These are phyloP conservation scores for Fomitopsis schrenkii DNA, from an alignment of 1,284 basidiomycete species.

Conservation along the genomic window DNA sequence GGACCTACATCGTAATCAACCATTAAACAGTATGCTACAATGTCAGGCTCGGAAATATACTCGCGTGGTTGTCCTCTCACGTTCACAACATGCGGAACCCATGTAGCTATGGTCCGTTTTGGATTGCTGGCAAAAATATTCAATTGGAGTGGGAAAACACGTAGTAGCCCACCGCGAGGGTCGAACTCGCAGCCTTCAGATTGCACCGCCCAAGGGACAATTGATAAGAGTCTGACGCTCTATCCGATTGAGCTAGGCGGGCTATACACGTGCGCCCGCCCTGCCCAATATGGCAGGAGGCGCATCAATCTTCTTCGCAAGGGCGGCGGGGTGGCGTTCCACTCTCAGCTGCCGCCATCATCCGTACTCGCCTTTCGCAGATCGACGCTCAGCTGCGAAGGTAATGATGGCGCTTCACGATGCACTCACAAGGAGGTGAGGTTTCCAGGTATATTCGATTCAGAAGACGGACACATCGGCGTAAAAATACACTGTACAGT, in stretches of 20 bases:
- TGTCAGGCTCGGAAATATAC: too few relatives aligned
- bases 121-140: not conserved
- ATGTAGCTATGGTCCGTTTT: too few relatives aligned
- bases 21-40: too few relatives aligned
- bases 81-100: not conserved
- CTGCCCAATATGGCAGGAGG: not conserved
- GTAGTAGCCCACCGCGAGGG: conserved; percentile 83
- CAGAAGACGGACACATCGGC: not conserved
- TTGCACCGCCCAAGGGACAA: not conserved
- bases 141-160: not conserved
- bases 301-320: not conserved
- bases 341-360: too few relatives aligned
- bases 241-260: conserved; percentile 85
- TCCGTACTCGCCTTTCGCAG: too few relatives aligned
- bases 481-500: not conserved
- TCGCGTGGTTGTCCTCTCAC: not conserved
- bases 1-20: too few relatives aligned
- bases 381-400: too few relatives aligned
- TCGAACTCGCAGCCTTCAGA: conserved; percentile 91
- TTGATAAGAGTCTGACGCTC: conserved; percentile 69
- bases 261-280: conserved; percentile 25
- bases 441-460: not conserved
- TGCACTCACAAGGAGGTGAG: not conserved
- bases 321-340: too few relatives aligned
- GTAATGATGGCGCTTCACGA: not conserved